Conservation (phyloP, 2,329 filamentous ascomycete species). For the Fusarium siculi region DNA sequence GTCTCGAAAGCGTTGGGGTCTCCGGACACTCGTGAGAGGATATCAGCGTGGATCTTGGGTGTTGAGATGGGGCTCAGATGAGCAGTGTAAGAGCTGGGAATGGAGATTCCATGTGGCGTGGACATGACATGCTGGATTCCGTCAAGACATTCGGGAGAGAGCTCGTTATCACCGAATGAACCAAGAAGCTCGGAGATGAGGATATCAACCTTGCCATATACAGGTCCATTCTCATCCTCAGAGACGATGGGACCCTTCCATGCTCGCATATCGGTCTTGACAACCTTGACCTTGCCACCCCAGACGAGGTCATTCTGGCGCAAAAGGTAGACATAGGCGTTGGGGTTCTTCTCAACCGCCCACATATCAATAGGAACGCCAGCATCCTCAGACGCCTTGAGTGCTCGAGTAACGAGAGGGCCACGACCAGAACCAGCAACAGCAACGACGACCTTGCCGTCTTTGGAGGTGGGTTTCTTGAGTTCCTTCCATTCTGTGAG, state of each 20-base stretch:
- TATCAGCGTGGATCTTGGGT: slow-evolving; percentile 85
- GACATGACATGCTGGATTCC: slow-evolving; percentile 92
- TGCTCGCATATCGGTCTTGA: slow-evolving; percentile 96
- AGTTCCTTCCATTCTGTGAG: slow-evolving; percentile 81
- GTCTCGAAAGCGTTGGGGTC: slow-evolving; percentile 85
- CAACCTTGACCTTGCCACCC: slow-evolving; percentile 81
- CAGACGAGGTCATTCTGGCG: slow-evolving; percentile 87
- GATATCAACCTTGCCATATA: slow-evolving; percentile 82
- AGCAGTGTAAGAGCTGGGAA: slow-evolving; percentile 92
- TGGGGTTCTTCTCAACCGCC: slow-evolving; percentile 98
- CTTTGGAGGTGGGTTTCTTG: slow-evolving; percentile 76
- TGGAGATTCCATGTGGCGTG: slow-evolving; percentile 85
- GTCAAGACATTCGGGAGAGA: slow-evolving; percentile 95
- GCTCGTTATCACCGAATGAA: slow-evolving; percentile 96
- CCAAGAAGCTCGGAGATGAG: slow-evolving; percentile 93
- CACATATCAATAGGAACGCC: slow-evolving; percentile 85
- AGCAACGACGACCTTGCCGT: slow-evolving; percentile 82
- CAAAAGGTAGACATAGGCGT: slow-evolving; percentile 92
- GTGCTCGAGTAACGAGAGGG: slow-evolving; percentile 86
- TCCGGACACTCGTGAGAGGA: slow-evolving; percentile 68
- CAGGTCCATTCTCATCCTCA: slow-evolving; percentile 55
- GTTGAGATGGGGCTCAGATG: slow-evolving; percentile 92
- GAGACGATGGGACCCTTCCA: slow-evolving; percentile 83
- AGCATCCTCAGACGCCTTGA: slow-evolving; percentile 81
- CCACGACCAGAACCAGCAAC: slow-evolving; percentile 95